Base-by-base conservation (phyloP, 768 basidiomycete genomes). In the Trametes meyenii region DNA sequence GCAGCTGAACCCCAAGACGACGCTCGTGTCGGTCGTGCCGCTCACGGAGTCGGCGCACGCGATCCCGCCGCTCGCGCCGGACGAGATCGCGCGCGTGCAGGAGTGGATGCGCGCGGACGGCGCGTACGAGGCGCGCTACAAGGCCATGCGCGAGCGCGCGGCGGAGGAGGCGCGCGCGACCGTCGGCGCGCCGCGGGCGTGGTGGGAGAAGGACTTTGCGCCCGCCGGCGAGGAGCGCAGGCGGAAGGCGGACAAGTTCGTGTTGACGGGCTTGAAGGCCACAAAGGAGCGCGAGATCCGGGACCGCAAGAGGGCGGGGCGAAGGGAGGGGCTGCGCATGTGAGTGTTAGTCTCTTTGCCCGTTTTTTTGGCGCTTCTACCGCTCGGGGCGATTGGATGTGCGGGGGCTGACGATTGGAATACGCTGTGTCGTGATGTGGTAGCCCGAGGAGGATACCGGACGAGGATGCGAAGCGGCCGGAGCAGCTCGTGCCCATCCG, bases 401-500 rank as follows among this genome's bases (percentile, higher is more conserved):
- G 44, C 49, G n/a, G 40, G 26, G 23, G 55, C 51, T 45, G 35
- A 43, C 39, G 38, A 33, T 53, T 43, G 16, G 4, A 8, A 33
- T 33, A 8, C 8, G 29, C 29, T 33, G 29, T 8, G 29, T 33
- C 8, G 24, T 61, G 50, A 36, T 24, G 48, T 58, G 55, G 23
- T 55, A 89, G 88, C 62, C 91, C 92, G 13, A 77, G 86, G 57
- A 85, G 81, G 66, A 68, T 91, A 23, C 75, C 79, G 8, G 68
- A 77, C 6, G 81, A 84, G 54, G 81, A 87, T 36, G 83, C 83
- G 5, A 81, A 85, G 65, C 78, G 81, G 26, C 81, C 84, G 13
- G 97, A 99, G 70, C 82, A 86, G 67, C 88, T 99, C 26, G 89
- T 98, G 4, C 97, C 97, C 3, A 89, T 99, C 42, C 86, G 97